Base-by-base conservation (phyloP, 768 basidiomycete genomes). In the Strobilomyces echinocephalus region DNA sequence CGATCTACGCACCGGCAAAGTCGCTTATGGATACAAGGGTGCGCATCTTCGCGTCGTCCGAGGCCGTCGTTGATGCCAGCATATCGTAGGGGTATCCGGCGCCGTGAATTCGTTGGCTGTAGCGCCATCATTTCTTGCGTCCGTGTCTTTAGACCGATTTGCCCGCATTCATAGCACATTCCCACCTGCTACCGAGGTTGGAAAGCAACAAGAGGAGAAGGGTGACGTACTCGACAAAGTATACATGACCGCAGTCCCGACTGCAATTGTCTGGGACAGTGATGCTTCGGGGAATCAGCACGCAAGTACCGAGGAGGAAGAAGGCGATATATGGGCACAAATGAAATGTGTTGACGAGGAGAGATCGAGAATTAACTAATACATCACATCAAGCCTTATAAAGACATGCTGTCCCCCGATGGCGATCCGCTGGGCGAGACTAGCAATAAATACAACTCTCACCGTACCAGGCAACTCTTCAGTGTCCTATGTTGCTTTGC, bases 401-500 rank as follows among this genome's bases (percentile, higher is more conserved):
- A 46, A 51, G 36, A 33, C 18, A 33, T 26, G 24, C 24, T 24
- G n/a, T 46, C 31, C 49, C 24, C 10, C 9, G 28, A 30, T 40
- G 16, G 40, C 9, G 8, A 51, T 38, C 28, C 33, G 28, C 46
- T n/a, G 21, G 18, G 14, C 31, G 18, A 40, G 16, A 12, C 21
- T 20, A 26, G 41, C 21, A 14, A 14, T 3, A 26, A 14, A 24
- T 3, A 11, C 16, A 9, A n/a, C 18, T n/a, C 34, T 41, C n/a
- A 26, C 46, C 39, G 15, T 46, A 31, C 26, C 30, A 43, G 10
- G 20, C 11, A 18, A 24, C 31, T 38, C 14, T 24, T 61, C 52
- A 61, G 34, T 68, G 57, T 4, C 80, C 92, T 61, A 94, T 92
- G 65, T 85, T 76, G 62, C 88, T 91, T 72, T 85, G 80, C 95